These are phyloP conservation scores for Ascochyta viciae-villosae DNA, from an alignment of 2,329 filamentous ascomycete species.

Conservation along the genomic window DNA sequence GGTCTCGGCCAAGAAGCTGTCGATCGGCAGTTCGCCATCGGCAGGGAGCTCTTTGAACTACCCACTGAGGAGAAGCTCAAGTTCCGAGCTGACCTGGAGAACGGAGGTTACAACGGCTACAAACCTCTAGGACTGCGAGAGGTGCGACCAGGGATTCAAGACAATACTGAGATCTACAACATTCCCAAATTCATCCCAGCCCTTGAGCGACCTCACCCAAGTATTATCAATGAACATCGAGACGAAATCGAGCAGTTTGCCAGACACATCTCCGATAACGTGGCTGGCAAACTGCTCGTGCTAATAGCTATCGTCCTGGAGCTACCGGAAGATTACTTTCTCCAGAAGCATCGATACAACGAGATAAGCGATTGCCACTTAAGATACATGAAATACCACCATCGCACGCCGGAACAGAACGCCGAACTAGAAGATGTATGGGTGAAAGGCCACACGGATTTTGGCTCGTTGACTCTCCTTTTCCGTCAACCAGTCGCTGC, in stretches of 20 bases:
- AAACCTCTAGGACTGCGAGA: constrained; percentile 22
- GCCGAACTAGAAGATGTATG: constrained; percentile 46
- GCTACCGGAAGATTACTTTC: constrained; percentile 64
- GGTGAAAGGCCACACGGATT: constrained; percentile 60
- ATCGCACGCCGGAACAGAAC: constrained; percentile 55
- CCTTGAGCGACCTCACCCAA: constrained; percentile 49
- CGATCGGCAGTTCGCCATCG: constrained; percentile 27
- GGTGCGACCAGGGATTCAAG: constrained; percentile 51
- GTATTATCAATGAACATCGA: constrained; percentile 49
- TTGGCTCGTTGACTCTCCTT: constrained; percentile 62
- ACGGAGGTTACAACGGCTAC: constrained; percentile 58
- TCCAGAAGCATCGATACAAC: constrained; percentile 63
- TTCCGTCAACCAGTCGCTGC: constrained; percentile 65
- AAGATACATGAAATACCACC: constrained; percentile 66
- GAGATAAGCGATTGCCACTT: constrained; percentile 64
- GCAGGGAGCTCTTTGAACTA: constrained; percentile 21
- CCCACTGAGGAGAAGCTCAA: constrained; percentile 22
- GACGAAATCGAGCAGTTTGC: constrained; percentile 63
- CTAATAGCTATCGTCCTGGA: constrained; percentile 65
- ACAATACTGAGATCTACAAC: constrained; percentile 67
- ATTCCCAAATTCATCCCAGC: constrained; percentile 67
- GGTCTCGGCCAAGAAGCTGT: constrained; percentile 23
- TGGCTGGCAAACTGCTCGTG: constrained; percentile 59
- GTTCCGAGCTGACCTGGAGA: constrained; percentile 21
- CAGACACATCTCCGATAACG: constrained; percentile 29